Evolutionary conservation across 1,284 basidiomycete species (phyloP).

Genomic region (Microbotryum violaceum): DNA sequence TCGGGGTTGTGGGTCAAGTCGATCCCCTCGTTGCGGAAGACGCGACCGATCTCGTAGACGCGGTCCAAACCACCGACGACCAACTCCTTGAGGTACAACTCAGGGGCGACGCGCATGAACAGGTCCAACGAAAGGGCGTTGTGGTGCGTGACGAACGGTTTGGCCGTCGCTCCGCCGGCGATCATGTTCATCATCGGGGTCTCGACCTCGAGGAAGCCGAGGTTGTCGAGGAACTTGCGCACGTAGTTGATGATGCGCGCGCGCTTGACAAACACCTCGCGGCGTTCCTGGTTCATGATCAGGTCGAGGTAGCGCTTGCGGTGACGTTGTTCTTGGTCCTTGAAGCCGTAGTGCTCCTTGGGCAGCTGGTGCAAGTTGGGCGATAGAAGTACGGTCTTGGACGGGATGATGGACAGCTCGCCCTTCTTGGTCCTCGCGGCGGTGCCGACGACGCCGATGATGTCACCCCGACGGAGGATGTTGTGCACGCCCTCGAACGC

Average conservation of each 20-base stretch:
- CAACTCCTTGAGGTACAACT: slow-evolving; percentile 96
- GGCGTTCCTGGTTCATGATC: slow-evolving; percentile 86
- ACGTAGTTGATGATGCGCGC: slow-evolving; percentile 75
- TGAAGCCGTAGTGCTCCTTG: slow-evolving; percentile 79
- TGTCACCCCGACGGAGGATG: slow-evolving; percentile 87
- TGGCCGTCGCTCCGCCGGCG: slow-evolving; percentile 94
- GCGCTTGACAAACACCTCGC: slow-evolving; percentile 85
- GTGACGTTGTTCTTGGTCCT: slow-evolving; percentile 95
- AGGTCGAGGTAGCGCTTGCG: slow-evolving; percentile 98
- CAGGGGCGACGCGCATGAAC: slow-evolving; percentile 96
- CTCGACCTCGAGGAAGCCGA: slow-evolving; percentile 98
- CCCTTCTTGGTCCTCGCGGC: slow-evolving; percentile 93
- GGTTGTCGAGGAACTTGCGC: slow-evolving; percentile 79
- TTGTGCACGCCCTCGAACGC: slow-evolving; percentile 70
- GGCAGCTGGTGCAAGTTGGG: slow-evolving; percentile 92
- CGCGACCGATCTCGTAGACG: slow-evolving; percentile 96
- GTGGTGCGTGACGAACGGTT: slow-evolving; percentile 98
- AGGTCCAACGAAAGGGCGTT: slow-evolving; percentile 96
- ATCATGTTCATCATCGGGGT: slow-evolving; percentile 98
- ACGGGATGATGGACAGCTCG: slow-evolving; percentile 84
- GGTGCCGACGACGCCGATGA: slow-evolving; percentile 83
- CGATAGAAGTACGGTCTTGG: slow-evolving; percentile 76
- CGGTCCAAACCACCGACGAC: slow-evolving; percentile 95
- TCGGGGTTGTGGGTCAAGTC: slow-evolving; percentile 97
- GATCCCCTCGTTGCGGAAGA: slow-evolving; percentile 98